Evolutionary conservation across 2,329 filamentous ascomycete genomes (phyloP).

Genomic region (Myriosclerotinia duriaeana): DNA sequence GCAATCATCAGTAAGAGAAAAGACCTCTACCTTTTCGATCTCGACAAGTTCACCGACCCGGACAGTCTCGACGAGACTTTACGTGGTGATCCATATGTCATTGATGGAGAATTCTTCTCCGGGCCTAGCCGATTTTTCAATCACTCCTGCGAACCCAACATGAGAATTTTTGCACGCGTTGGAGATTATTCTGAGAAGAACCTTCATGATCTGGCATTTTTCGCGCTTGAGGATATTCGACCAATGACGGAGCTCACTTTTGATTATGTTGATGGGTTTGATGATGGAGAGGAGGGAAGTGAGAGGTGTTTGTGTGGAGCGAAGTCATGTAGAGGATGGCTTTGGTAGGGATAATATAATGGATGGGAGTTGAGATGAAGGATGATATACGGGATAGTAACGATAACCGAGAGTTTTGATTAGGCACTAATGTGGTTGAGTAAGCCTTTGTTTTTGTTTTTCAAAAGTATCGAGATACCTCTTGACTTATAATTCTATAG

Average conservation of each 20-base stretch:
- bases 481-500: too few species aligned
- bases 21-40: slow-evolving; percentile 74
- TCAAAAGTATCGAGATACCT: too few species aligned
- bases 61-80: slow-evolving; percentile 57
- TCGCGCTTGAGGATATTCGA: slow-evolving; percentile 65
- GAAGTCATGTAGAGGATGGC: slow-evolving; percentile 63
- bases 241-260: slow-evolving; percentile 72
- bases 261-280: slow-evolving; percentile 71
- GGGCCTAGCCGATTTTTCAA: slow-evolving; percentile 81
- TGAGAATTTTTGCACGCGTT: slow-evolving; percentile 75
- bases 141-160: slow-evolving; percentile 76
- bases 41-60: slow-evolving; percentile 74
- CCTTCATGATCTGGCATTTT: slow-evolving; percentile 75
- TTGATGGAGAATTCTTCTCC: slow-evolving; percentile 73
- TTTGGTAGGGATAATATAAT: slow-evolving; percentile 54
- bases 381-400: neutral
- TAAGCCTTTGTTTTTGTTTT: too few species aligned
- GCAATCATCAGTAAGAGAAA: slow-evolving; percentile 61
- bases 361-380: neutral
- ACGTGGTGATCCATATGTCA: slow-evolving; percentile 56
- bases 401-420: neutral
- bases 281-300: slow-evolving; percentile 44
- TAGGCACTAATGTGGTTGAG: neutral
- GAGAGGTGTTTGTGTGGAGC: slow-evolving; percentile 62
- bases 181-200: slow-evolving; percentile 73